A percentile compares a stretch with the other conserved stretches of the same genome.
Conservation (phyloP, 2,329 filamentous ascomycete genomes). For the Epichloe baconii region DNA sequence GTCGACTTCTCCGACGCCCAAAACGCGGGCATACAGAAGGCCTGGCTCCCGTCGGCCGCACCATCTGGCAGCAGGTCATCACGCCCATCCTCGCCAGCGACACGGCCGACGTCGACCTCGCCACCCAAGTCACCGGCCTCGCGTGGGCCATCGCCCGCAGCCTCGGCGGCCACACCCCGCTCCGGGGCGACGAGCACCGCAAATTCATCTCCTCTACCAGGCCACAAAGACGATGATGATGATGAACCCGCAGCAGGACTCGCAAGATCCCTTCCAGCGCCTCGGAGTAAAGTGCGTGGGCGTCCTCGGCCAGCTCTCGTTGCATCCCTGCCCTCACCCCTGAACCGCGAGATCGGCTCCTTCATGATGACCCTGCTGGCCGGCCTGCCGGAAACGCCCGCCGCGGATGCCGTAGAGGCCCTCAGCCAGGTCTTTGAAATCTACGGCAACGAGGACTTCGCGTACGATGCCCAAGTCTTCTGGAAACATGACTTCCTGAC, state of each 20-base stretch:
- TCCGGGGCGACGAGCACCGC: conserved; percentile 40
- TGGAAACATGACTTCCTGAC: conserved; percentile 47
- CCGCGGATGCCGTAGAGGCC: conserved; percentile 48
- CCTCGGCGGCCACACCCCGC: conserved; percentile 34
- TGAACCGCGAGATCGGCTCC: conserved; percentile 50
- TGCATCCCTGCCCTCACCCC: conserved; percentile 34
- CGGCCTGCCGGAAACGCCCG: conserved; percentile 35
- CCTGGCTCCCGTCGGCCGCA: conserved; percentile 40
- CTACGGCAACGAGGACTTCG: conserved; percentile 46
- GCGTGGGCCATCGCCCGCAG: conserved; percentile 52
- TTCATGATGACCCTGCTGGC: conserved; percentile 47
- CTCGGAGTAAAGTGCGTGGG: conserved; percentile 55
- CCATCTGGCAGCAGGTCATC: conserved; percentile 46
- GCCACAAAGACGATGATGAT: conserved; percentile 30
- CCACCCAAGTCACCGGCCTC: conserved; percentile 49
- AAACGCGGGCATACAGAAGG: conserved; percentile 36
- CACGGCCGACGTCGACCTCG: conserved; percentile 47
- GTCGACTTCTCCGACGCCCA: conserved; percentile 44
- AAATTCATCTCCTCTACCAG: conserved; percentile 55
- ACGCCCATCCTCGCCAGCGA: conserved; percentile 44
- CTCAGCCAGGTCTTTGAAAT: conserved; percentile 56
- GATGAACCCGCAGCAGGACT: conserved; percentile 9
- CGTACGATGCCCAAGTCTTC: conserved; percentile 50
- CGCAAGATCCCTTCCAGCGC: conserved; percentile 44
- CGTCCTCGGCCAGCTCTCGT: conserved; percentile 50